These are phyloP conservation scores for Aspergillus aculeatus DNA, from an alignment of 2,329 filamentous ascomycete species.

Conservation along the genomic window DNA sequence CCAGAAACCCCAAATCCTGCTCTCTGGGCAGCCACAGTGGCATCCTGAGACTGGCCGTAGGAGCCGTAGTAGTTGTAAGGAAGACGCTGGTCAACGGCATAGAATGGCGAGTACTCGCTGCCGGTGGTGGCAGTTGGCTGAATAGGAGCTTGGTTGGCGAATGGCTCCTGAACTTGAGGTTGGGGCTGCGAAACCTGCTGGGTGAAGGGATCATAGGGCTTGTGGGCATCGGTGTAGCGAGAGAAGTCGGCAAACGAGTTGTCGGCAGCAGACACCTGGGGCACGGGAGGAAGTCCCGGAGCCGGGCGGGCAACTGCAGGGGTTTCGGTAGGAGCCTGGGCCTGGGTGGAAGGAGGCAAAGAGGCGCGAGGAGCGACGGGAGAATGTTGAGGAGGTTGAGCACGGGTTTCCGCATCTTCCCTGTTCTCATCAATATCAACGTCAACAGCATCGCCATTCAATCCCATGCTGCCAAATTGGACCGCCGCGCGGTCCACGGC, in stretches of 20 bases:
- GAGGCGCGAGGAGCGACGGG: conserved; percentile 83
- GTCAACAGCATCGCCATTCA: conserved; percentile 63
- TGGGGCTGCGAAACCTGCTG: conserved; percentile 67
- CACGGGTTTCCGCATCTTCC: conserved; percentile 91
- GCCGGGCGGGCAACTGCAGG: conserved; percentile 58
- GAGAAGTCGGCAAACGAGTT: conserved; percentile 51
- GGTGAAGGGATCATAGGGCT: conserved; percentile 82
- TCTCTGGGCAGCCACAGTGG: conserved; percentile 66
- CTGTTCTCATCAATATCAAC: conserved; percentile 87
- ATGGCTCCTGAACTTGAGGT: conserved; percentile 62
- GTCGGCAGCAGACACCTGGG: conserved; percentile 53
- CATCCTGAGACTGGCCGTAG: conserved; percentile 71
- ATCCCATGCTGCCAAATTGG: conserved; percentile 92
- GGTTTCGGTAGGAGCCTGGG: conserved; percentile 35
- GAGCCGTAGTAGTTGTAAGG: conserved; percentile 71
- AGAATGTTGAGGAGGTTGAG: conserved; percentile 89
- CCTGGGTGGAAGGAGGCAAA: conserved; percentile 66
- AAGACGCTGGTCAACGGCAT: conserved; percentile 73
- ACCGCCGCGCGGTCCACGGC: conserved; percentile 90
- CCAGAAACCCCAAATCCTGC: conserved; percentile 67
- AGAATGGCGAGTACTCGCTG: conserved; percentile 82
- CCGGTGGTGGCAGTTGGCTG: conserved; percentile 58
- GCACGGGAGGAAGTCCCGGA: conserved; percentile 61
- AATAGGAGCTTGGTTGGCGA: conserved; percentile 54
- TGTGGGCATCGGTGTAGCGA: conserved; percentile 63